Evolutionary conservation across 73 alveolate species (phyloP).

Genomic region (Paraurostyla sp.): DNA sequence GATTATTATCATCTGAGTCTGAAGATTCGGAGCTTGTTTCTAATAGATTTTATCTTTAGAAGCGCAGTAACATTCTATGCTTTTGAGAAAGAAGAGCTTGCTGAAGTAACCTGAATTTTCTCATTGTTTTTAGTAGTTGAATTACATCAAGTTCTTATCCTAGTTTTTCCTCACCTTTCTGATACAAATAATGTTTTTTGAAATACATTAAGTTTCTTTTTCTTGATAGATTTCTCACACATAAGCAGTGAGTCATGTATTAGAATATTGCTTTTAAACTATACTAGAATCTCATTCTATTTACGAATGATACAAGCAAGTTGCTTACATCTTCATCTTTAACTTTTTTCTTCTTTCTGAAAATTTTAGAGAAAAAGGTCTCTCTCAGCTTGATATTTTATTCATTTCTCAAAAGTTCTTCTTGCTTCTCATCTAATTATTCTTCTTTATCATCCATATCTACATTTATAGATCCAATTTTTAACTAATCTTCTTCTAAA

Average conservation of each 20-base stretch:
- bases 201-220: not conserved
- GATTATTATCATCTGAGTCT: conserved; percentile 35
- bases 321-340: conserved; percentile 10
- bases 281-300: conserved; percentile 15
- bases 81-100: conserved; percentile 9
- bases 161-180: conserved; percentile 7
- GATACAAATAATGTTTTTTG: not conserved
- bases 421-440: no score
- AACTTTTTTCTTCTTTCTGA: not conserved
- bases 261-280: not conserved
- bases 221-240: not conserved
- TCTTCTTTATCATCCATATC: no score
- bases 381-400: not conserved
- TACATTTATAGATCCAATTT: no score
- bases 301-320: not conserved
- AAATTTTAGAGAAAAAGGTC: not conserved
- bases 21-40: conserved; percentile 40
- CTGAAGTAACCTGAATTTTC: not conserved
- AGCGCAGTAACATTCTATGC: conserved; percentile 41
- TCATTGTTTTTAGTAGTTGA: not conserved
- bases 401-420: not conserved
- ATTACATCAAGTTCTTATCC: conserved; percentile 33
- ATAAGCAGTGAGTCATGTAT: conserved; percentile 1
- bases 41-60: conserved; percentile 17
- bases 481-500: no score